Evolutionary conservation across 129 eudicot species (phyloP).

Genomic region (Chrysanthemum lavandulifolium): DNA sequence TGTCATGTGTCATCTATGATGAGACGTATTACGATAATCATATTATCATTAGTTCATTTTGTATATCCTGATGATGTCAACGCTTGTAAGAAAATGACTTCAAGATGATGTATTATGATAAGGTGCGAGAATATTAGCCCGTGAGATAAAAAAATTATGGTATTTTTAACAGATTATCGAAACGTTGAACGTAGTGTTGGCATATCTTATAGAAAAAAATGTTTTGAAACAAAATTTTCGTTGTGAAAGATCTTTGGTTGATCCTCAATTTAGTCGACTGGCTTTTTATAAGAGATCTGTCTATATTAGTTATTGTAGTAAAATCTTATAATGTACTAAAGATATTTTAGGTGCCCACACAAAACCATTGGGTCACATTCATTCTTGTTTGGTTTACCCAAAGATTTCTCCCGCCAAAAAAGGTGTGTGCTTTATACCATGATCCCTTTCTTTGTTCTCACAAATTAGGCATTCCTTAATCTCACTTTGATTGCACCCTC

Average conservation of each 20-base stretch:
- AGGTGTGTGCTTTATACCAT: constrained; percentile 6
- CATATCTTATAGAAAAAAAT: neutral
- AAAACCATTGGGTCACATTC: constrained; percentile 6
- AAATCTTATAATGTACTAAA: too few relatives aligned
- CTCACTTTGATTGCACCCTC: constrained; percentile 14
- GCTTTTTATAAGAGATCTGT: too few relatives aligned
- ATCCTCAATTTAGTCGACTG: too few relatives aligned
- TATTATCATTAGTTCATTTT: too few relatives aligned
- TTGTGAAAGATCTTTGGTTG: constrained; percentile 9
- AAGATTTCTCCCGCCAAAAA: constrained; percentile 30
- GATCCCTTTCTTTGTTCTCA: neutral
- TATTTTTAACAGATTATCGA: neutral
- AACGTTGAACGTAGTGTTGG: neutral
- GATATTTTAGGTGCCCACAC: neutral
- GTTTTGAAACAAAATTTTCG: neutral
- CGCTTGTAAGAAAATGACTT: too few relatives aligned
- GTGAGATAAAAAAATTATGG: neutral
- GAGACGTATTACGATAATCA: too few relatives aligned
- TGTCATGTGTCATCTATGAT: too few relatives aligned
- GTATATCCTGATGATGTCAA: too few relatives aligned
- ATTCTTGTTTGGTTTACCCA: constrained; percentile 3
- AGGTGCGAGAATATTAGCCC: neutral
- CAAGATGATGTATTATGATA: neutral
- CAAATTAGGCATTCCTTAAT: constrained; percentile 21
- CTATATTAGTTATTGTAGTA: too few relatives aligned